Base-by-base conservation (phyloP, 2,329 filamentous ascomycete species). In the Neonectria magnoliae region DNA sequence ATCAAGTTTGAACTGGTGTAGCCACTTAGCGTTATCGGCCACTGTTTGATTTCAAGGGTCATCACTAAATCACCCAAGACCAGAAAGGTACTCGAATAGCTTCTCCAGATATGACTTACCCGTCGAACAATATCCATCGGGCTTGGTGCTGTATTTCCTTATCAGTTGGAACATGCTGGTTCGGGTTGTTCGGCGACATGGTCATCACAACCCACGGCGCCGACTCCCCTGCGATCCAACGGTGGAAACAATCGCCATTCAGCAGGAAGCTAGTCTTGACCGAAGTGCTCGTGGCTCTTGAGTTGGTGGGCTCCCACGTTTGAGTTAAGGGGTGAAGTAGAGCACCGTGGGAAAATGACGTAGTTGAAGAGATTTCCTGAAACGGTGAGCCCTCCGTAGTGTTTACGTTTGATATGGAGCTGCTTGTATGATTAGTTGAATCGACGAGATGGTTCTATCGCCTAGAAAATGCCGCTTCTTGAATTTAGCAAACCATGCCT, bases 121-220 rank as follows among this genome's bases (percentile, higher is more conserved):
- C 56, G 9, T 64, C 56, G 18, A 59, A 63, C 9, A 42, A 33
- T 22, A 68, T 66, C 57, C 60, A 68, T 45, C 63, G 44, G 2
- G 65, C 60, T 25, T 66, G 65, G 7, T 68, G 56, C 13, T 62
- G 65, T 27, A 68, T 36, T 48, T 68, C 65, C 9, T 68, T 59
- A 6, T 68, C 65, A 1, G 65, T 63, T 1, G 65, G 65, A 7
- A 68, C 36, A 51, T 68, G 65, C 22, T 57, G 59, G n/a, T 42
- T 66, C 10, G 65, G 65, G 1, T 68, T 68, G 14, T 66, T 68
- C 3, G 63, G 63, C 1, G 65, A 68, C 63, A 68, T 68, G 7
- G 63, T 68, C 29, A 55, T 50, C 22, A 41, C 55, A 0, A 68
- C 65, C 63, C 63, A 68, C 3, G 63, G 59, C 3, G 63, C 63